phyloP scores from a whole-genome alignment of 2,329 filamentous ascomycete genomes.

The Sphaerulina musiva region DNA sequence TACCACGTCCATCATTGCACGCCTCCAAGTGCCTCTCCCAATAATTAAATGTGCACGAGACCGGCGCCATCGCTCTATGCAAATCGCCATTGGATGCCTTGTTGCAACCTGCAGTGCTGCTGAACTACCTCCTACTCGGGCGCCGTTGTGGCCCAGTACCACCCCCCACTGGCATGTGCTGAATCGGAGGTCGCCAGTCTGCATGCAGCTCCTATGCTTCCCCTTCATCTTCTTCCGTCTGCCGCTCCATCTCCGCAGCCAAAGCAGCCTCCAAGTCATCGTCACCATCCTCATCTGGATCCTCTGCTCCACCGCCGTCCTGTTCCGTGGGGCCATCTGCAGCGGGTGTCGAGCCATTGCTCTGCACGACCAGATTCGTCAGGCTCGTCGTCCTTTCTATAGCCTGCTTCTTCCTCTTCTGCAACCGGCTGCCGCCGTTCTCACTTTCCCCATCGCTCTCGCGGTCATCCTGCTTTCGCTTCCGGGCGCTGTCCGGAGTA shows the following conservation, averaged over 20 bases:
- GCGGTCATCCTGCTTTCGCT: constrained; percentile 29
- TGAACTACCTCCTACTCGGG: not conserved
- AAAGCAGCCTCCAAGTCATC: constrained; percentile 54
- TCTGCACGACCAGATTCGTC: constrained; percentile 33
- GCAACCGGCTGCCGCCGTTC: constrained; percentile 39
- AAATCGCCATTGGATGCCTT: not conserved
- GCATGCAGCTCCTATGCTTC: not conserved
- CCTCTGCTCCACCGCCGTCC: constrained; percentile 28
- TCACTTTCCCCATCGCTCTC: constrained; percentile 37
- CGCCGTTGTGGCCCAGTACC: too few species aligned
- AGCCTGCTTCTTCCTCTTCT: constrained; percentile 45
- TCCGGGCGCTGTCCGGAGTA: constrained; percentile 27
- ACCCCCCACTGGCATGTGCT: too few species aligned
- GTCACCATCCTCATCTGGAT: constrained; percentile 29
- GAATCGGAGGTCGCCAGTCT: too few species aligned
- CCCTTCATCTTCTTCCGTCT: constrained; percentile 32
- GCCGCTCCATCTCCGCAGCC: constrained; percentile 39
- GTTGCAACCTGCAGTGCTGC: not conserved
- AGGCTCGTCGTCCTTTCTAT: constrained; percentile 43
- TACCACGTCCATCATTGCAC: not conserved
- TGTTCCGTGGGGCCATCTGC: constrained; percentile 36
- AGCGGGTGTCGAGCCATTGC: constrained; percentile 8
- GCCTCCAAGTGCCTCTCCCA: not conserved
- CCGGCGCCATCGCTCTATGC: not conserved
- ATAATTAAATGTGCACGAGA: not conserved